Percentiles rank a stretch among this genome's conserved stretches.
Conservation (phyloP, 2,329 filamentous ascomycete species). For the Colletotrichum chrysophilum region DNA sequence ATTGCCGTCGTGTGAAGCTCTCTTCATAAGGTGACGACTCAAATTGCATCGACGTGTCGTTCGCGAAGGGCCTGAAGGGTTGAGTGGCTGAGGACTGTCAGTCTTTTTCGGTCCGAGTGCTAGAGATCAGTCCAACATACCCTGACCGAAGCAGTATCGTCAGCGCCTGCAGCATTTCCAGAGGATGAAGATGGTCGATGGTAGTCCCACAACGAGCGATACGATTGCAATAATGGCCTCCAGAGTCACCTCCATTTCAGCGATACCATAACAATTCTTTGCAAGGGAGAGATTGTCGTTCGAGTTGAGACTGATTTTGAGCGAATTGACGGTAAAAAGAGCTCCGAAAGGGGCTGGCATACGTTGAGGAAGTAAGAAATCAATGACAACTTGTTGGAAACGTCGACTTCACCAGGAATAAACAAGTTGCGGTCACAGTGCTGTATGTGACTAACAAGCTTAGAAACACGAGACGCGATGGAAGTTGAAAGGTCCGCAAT, state of each 20-base stretch:
- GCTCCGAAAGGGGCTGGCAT: no score
- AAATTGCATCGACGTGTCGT: neutral
- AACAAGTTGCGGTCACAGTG: no score
- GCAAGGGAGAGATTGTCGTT: no score
- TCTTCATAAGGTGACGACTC: neutral
- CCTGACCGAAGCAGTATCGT: neutral
- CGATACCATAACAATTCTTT: no score
- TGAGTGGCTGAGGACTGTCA: neutral
- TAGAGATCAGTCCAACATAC: neutral
- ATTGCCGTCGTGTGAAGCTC: neutral
- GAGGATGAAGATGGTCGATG: neutral
- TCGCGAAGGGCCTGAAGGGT: neutral
- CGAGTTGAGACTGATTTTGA: no score
- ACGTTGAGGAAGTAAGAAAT: no score
- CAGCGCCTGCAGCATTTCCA: neutral
- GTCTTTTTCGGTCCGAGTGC: neutral
- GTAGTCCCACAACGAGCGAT: neutral
- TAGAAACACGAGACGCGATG: no score
- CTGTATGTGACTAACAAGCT: no score
- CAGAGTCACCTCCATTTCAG: neutral
- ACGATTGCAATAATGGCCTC: slow-evolving; percentile 9
- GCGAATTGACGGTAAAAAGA: no score
- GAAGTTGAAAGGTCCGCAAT: no score
- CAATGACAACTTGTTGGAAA: no score
- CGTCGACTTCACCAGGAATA: no score